Base-by-base conservation (phyloP, 805 yeast genomes). In the Ogataea ganodermae region DNA sequence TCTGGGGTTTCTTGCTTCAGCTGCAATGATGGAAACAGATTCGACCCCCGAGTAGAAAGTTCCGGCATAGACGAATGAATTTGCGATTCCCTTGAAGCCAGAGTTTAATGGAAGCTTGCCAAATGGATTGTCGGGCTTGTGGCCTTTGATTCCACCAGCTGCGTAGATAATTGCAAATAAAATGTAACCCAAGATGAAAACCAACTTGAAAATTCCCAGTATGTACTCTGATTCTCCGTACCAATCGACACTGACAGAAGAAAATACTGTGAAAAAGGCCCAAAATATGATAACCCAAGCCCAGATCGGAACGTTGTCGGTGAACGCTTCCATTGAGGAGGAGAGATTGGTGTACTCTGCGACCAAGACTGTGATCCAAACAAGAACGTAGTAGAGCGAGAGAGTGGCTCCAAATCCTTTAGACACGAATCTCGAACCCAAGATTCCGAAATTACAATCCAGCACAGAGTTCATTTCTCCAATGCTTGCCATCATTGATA, bases 41-140 rank as follows among this genome's bases (percentile, higher is more conserved):
- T 80, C 86, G 1, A 80, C 74, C 6, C 86, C 84, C 3, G 81
- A 72, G 52, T 79, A 80, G 52, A 80, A 80, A 2, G 83, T 78
- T 21, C 83, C 78, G 27, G 83, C 81, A 61, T 74, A 80, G 3
- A 79, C 81, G 14, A 55, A 81, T 3, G 79, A 77, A 46, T 72
- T 73, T 0, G 80, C 86, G 35, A 82, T 73, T 43, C 81, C 77
- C 52, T 74, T 77, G 62, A 79, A 78, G 0, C 82, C 83, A 35
- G 63, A 50, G 3, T 67, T 66, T 48, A 78, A 68, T 2, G 71
- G 71, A 44, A 49, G 57, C 16, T 65, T 49, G 2, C 58, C 59
- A 42, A 62, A 67, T 17, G 69, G 70, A 40, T 67, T 63, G 20
- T 57, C 69, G 16, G 42, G 42, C 18, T 38, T 38, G 42, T 38